These are phyloP conservation scores for Sporisorium reilianum DNA, from an alignment of 1,284 basidiomycete genomes.

Conservation along the genomic window DNA sequence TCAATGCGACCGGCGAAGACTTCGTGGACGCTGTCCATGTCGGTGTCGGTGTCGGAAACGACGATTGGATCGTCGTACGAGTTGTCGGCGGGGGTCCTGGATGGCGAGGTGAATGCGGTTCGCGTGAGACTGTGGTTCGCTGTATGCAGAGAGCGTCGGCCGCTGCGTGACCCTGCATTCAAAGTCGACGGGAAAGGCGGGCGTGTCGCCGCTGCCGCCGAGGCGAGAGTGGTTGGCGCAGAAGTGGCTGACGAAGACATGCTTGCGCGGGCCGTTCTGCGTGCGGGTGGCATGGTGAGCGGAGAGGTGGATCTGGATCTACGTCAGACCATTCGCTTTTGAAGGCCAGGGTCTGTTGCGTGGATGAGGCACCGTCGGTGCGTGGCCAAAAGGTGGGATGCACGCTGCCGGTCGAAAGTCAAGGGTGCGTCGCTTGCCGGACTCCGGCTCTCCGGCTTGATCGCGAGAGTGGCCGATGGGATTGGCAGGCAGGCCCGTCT, in stretches of 20 bases:
- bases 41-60: slow-evolving; percentile 25
- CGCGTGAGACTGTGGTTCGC: not conserved
- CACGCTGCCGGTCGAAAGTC: slow-evolving; percentile 1
- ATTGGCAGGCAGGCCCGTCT: not conserved
- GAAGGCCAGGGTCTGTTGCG: not conserved
- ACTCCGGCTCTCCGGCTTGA: not conserved
- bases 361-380: not conserved
- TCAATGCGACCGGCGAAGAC: not conserved
- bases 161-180: slow-evolving; percentile 1
- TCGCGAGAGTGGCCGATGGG: not conserved
- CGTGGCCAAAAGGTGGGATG: not conserved
- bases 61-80: slow-evolving; percentile 21
- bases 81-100: not conserved
- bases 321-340: slow-evolving; percentile 5
- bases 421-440: not conserved
- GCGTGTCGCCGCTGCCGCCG: too few relatives aligned
- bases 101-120: not conserved
- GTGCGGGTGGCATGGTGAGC: slow-evolving; percentile 17
- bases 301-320: not conserved
- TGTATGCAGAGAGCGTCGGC: not conserved
- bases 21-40: not conserved
- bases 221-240: not conserved
- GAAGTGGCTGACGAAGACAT: slow-evolving; percentile 12
- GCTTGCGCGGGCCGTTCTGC: slow-evolving; percentile 10
- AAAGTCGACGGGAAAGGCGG: not conserved